Evolutionary conservation across 1,284 basidiomycete genomes (phyloP).

Genomic region (Papiliotrema nemorosa): DNA sequence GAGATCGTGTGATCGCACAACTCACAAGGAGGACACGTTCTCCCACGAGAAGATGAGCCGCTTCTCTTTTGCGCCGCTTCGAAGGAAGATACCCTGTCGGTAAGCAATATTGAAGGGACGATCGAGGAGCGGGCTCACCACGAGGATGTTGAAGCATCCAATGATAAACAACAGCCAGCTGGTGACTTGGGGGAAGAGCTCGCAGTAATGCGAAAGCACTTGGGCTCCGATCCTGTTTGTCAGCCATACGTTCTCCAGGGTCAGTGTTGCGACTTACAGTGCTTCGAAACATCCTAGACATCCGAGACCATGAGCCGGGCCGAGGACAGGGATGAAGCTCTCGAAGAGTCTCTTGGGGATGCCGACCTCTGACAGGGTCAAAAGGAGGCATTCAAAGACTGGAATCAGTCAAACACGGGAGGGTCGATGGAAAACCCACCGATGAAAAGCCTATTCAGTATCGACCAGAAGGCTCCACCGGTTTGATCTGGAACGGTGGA

Average conservation of each 20-base stretch:
- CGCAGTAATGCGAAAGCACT: slow-evolving; percentile 74
- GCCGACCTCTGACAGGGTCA: slow-evolving; percentile 70
- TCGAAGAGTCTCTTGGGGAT: slow-evolving; percentile 71
- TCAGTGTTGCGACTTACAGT: slow-evolving; percentile 54
- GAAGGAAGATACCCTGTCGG: slow-evolving; percentile 40
- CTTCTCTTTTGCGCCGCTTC: slow-evolving; percentile 34
- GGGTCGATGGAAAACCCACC: slow-evolving; percentile 23
- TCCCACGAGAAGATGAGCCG: slow-evolving; percentile 49
- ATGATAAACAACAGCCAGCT: slow-evolving; percentile 81
- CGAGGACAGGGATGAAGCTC: slow-evolving; percentile 80
- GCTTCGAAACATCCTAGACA: slow-evolving; percentile 76
- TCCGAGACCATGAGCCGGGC: slow-evolving; percentile 72
- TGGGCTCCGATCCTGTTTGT: slow-evolving; percentile 61
- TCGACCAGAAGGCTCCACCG: slow-evolving; percentile 80
- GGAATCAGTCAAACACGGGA: background rate
- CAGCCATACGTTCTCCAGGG: background rate
- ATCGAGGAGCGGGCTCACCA: slow-evolving; percentile 48
- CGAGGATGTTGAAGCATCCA: slow-evolving; percentile 74
- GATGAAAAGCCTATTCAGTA: slow-evolving; percentile 75
- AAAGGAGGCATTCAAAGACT: slow-evolving; percentile 67
- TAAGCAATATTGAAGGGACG: background rate
- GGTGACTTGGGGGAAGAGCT: slow-evolving; percentile 73
- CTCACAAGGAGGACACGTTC: slow-evolving; percentile 43
- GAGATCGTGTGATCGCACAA: background rate
- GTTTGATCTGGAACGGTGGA: slow-evolving; percentile 73